Evolutionary conservation across 2,329 filamentous ascomycete species (phyloP), one percentile per base, ranked within the genome.

Genomic region (Pseudogymnoascus sp.): DNA sequence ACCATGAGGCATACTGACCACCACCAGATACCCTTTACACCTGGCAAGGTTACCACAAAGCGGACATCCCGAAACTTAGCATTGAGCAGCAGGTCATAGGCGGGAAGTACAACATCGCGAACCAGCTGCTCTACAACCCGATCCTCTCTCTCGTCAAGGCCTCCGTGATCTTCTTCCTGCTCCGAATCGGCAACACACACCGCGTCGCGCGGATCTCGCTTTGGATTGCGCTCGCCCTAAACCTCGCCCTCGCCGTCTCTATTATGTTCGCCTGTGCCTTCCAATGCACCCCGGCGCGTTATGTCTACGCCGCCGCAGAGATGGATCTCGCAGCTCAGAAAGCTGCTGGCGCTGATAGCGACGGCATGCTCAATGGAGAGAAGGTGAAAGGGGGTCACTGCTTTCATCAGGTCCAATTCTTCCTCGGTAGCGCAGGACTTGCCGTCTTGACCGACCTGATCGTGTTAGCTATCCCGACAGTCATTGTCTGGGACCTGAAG

Each of bases 81-180:
- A 56, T 56, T 28, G 50, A 31, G 60, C 19, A 46, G 12, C 40
- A 35, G 24, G 43, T 63, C 59, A 8, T 11, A n/a, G 62, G 60
- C 5, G 41, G 59, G 66, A 70, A 63, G 16, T 77, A 72, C 72
- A 64, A 53, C 43, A 60, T 65, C 24, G 61, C 60, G 16, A 74
- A 75, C 37, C 75, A 78, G 46, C 70, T 79, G 7, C 69, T 78
- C 6, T 81, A 81, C 71, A 80, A 79, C 59, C 78, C 78, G 0
- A 78, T 80, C 46, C 67, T 81, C 4, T 76, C 76, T 3, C 72
- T 81, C 12, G 74, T 79, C 65, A 81, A 80, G 69, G 73, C 75
- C 5, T 80, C 78, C 0, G 72, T 79, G 41, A 72, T 81, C 6
- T 66, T 80, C 31, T 78, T 80, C 62, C 73, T 79, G 24, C 72